phyloP scores from a whole-genome alignment of 1,139 yeast species.

The Sugiyamaella sp. region DNA sequence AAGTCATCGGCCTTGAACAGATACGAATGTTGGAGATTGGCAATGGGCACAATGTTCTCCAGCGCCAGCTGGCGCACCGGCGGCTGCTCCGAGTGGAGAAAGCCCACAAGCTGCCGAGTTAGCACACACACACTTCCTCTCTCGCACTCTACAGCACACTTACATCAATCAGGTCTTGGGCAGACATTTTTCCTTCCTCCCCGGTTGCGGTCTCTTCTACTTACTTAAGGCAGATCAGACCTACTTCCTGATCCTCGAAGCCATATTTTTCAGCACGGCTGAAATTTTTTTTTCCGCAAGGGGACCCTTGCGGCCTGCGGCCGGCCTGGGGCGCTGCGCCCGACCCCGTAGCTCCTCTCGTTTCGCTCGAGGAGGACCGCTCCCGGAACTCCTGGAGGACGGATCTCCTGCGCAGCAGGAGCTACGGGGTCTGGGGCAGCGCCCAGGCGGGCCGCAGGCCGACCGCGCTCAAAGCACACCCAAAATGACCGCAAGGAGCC shows the following conservation, averaged over 20 bases:
- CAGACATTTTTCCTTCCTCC: too few relatives aligned
- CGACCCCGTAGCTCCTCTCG: neutral
- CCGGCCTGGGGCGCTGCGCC: neutral
- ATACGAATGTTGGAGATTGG: constrained; percentile 66
- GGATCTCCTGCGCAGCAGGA: neutral
- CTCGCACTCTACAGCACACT: constrained; percentile 14
- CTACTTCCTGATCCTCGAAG: neutral
- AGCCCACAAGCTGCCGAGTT: constrained; percentile 55
- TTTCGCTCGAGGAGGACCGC: neutral
- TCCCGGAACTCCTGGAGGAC: too few relatives aligned
- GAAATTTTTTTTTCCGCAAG: constrained; percentile 6
- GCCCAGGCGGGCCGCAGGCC: neutral
- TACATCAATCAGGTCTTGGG: constrained; percentile 34
- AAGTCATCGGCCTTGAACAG: constrained; percentile 72
- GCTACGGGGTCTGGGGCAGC: neutral
- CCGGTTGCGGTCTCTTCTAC: too few relatives aligned
- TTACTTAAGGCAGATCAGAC: neutral
- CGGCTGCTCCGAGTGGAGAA: constrained; percentile 81
- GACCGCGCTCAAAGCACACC: too few relatives aligned
- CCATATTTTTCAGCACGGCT: constrained; percentile 19
- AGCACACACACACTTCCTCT: too few relatives aligned
- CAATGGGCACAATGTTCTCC: constrained; percentile 80
- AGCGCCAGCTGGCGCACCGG: constrained; percentile 85
- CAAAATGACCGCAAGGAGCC: neutral
- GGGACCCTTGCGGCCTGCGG: neutral